Base-by-base conservation (phyloP, 169 alveolate species). In the Toxoplasma gondii region DNA sequence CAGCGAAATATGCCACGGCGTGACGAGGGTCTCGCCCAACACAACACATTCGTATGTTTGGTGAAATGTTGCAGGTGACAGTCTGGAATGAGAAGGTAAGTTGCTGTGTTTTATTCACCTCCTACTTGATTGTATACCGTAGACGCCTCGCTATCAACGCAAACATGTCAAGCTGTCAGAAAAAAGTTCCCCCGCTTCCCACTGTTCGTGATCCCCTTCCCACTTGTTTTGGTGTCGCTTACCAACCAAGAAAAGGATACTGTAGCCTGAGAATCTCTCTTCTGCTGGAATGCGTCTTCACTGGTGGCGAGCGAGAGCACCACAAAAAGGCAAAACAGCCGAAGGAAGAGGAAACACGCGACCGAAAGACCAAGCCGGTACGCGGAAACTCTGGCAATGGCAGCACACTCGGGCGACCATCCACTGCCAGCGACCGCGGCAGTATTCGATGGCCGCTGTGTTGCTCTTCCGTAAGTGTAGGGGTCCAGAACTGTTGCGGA, bases 341-440 rank as follows among this genome's bases (percentile, higher is more conserved):
- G 90, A 10, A 43, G n/a, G 67, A 39, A 38, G 34, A 43, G 44
- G 90, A 41, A 43, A 49, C 90, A 82, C 4, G 44, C 45, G 29
- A 78, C 86, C 12, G 86, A n/a, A 78, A 38, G 49, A 27, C 86
- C 86, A n/a, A 78, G 45, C 86, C 86, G n/a, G 49, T 38, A 78
- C 44, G 86, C 44, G 39, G 45, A 78, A 19, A n/a, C 39, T 78
- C 86, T 4, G 43, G 49, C 39, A 45, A 1, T 9, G 86, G 10
- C 19, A 16, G 49, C 86, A 10, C 45, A 36, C 1, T n/a, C 44
- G 29, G 86, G 4, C 44, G 86, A 27, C 86, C n/a, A 16, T 4
- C 45, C 45, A 16, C 44, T 10, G 39, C 86, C 44, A 10, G 10
- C 44, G 22, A 0, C 22, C 44, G 22, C 44, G 27, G 44, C 86